Evolutionary conservation across 2,329 filamentous ascomycete genomes (phyloP), one percentile per base, ranked within the genome.

Genomic region (Xylaria sp.): DNA sequence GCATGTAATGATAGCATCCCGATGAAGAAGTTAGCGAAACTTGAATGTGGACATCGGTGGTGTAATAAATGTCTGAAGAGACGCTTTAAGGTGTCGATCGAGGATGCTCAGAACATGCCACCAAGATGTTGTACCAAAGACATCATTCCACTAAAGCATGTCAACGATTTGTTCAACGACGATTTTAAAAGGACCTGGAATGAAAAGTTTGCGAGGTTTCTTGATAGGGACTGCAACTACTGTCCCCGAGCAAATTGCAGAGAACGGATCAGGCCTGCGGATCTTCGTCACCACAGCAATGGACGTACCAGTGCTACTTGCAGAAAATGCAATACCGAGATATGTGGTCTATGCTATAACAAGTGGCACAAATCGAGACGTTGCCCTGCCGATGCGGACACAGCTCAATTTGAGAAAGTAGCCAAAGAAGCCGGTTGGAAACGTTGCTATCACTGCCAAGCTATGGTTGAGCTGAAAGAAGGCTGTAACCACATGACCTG

Each of bases 401-500:
- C 89, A 8, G 86, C 86, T 57, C 83, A 82, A 48, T 83, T 92
- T n/a, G 82, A 93, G 3, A 86, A 88, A 60, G 84, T 91, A 68
- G 90, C 90, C 7, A 88, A 89, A 73, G 84, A 89, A 32, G 84
- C 90, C 62, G 91, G 91, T 28, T 94, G 91, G 90, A 90, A 93
- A 78, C 85, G 89, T 56, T 97, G 93, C 79, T 90, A 90, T 77
- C 89, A 85, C 71, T 97, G 94, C 81, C 88, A 87, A 72, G 84
- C 87, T 48, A 86, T 92, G 83, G 91, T 97, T 54, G 92, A 97
- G 79, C 82, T 94, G 59, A 91, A 91, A 74, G 92, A 95, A 79
- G 93, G 93, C 54, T 94, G 92, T 80, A 94, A 95, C 81, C 94
- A 95, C 78, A 95, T 97, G 89, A 94, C 89, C 34, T 97, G 94